Percentiles rank a stretch among this genome's conserved stretches.
phyloP scores from a whole-genome alignment of 2,329 filamentous ascomycete species.

The Aspergillus spinulosporus region DNA sequence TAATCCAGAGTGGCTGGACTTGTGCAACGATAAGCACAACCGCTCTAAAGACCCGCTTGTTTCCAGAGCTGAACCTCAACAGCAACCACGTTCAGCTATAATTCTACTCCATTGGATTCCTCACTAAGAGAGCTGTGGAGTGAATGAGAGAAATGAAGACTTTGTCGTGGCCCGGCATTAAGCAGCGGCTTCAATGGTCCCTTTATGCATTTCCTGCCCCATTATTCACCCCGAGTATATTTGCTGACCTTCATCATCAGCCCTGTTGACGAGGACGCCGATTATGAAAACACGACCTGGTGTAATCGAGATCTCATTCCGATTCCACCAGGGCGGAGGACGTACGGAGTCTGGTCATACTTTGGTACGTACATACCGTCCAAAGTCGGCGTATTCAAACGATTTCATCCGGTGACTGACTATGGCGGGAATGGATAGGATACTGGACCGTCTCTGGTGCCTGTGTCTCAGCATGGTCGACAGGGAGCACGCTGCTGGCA shows the following conservation, averaged over 20 bases:
- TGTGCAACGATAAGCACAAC: slow-evolving; percentile 11
- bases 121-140: background rate
- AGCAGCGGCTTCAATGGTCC: slow-evolving; percentile 10
- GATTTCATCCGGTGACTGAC: background rate
- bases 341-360: slow-evolving; percentile 7
- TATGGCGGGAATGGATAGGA: background rate
- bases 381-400: too few relatives aligned
- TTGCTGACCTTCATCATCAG: background rate
- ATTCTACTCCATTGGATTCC: too few relatives aligned
- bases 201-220: background rate
- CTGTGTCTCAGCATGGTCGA: slow-evolving; percentile 12
- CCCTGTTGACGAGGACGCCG: slow-evolving; percentile 10
- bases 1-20: background rate
- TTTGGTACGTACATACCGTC: background rate
- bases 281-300: slow-evolving; percentile 14
- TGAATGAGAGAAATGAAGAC: slow-evolving; percentile 1
- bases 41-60: slow-evolving; percentile 1
- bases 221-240: background rate
- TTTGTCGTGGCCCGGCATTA: slow-evolving; percentile 11
- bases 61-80: background rate
- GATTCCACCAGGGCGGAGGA: slow-evolving; percentile 4
- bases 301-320: slow-evolving; percentile 13
- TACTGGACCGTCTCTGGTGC: slow-evolving; percentile 11
- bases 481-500: slow-evolving; percentile 9
- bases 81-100: too few relatives aligned